Base-by-base conservation (phyloP, 2,329 filamentous ascomycete genomes). In the Trichophyton verrucosum region DNA sequence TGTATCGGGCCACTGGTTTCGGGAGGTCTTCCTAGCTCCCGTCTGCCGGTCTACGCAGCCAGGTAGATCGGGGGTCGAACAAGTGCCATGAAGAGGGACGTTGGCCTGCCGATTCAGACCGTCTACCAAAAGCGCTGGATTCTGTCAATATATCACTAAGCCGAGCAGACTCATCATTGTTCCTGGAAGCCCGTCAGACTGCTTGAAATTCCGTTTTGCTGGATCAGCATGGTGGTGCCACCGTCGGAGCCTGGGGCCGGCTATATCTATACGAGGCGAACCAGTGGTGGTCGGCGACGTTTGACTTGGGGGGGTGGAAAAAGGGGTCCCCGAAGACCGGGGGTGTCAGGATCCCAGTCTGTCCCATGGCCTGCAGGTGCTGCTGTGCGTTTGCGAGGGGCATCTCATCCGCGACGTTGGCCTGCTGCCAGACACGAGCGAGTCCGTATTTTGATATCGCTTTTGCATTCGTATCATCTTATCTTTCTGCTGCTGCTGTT, bases 61-160 rank as follows among this genome's bases (percentile, higher is more conserved):
- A 24, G 15, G 27, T 30, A 7, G 24, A 33, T n/a, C 24, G 27
- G 8, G 56, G 11, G 8, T 15, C 2, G 8, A 9, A 30, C 13
- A 30, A 44, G 33, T 30, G 22, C 11, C 13, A 42, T 27, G 22
- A 46, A 57, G 36, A 38, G 46, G 27, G 53, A 42, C 13, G 15
- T 42, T 47, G 22, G 33, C 17, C 27, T 46, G 17, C 44, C 59
- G 61, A 11, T 57, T 57, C 47, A 46, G 55, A 57, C 57, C 59
- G 42, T 59, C 27, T 7, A 55, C 51, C 51, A n/a, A 33, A 27
- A 55, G 15, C 33, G n/a, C 51, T n/a, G 24, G 51, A 55, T 27
- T 33, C 51, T 36, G 51, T 36, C 30, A 33, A 24, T 17, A 53
- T 30, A 30, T 36, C 20, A 44, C 27, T 1, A 30, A 30, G 27